phyloP scores from a whole-genome alignment of 169 alveolate genomes.

The Plasmodium gallinaceum region DNA sequence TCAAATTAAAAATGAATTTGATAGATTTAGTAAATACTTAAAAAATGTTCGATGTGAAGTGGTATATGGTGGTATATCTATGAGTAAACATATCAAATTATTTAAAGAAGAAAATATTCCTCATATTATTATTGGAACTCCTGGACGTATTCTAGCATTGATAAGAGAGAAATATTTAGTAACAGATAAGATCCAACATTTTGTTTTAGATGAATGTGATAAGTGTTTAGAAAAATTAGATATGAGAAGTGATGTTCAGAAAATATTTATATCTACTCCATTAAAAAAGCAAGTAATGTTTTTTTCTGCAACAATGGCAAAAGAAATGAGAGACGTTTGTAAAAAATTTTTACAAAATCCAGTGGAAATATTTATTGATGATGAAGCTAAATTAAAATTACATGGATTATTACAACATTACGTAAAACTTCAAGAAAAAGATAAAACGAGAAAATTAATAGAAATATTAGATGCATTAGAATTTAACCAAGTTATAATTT shows the following conservation, averaged over 20 bases:
- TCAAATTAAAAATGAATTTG: conserved; percentile 99
- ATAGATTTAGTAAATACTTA: conserved; percentile 96
- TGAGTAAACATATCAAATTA: conserved; percentile 93
- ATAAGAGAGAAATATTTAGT: conserved; percentile 93
- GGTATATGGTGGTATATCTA: conserved; percentile 98
- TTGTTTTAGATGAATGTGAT: conserved; percentile 99
- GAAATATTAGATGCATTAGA: conserved; percentile 97
- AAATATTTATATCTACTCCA: conserved; percentile 97
- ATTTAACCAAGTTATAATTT: conserved; percentile 99
- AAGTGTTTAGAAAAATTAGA: conserved; percentile 98
- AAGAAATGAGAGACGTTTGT: conserved; percentile 96
- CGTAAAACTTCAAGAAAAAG: conserved; percentile 97
- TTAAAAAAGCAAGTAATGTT: conserved; percentile 99
- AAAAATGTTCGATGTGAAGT: conserved; percentile 96
- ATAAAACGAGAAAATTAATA: conserved; percentile 96
- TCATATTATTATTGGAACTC: conserved; percentile 99
- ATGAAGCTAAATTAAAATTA: conserved; percentile 98
- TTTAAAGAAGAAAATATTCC: conserved; percentile 96
- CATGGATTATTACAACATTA: conserved; percentile 99
- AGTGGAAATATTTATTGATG: conserved; percentile 98
- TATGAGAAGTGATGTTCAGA: conserved; percentile 99
- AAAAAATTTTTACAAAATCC: conserved; percentile 98
- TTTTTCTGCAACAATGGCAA: conserved; percentile 98
- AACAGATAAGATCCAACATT: conserved; percentile 94
- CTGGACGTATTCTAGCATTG: conserved; percentile 99